Evolutionary conservation across 1,284 basidiomycete genomes (phyloP), one percentile per base, ranked within the genome.

Genomic region (Pterula multifida): DNA sequence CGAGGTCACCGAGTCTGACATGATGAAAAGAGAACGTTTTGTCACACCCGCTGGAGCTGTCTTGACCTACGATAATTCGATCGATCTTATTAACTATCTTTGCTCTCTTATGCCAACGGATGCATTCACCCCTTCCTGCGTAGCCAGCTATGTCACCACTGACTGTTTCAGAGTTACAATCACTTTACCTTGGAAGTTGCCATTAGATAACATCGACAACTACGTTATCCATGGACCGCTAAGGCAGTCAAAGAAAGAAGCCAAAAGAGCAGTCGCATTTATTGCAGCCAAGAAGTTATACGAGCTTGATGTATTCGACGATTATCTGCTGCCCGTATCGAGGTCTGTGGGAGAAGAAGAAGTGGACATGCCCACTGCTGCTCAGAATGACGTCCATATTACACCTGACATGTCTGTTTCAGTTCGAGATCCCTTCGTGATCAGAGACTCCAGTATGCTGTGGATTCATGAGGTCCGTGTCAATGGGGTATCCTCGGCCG

Each of bases 211-310:
- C 0, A 61, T 68, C 0, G 63, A 73, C 32, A 65, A 77, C 49
- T 71, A 84, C 2, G 62, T 68, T 3, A 81, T 76, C 54, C 59
- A 63, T 9, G 87, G 88, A 0, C 78, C 79, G 1, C 52, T 55
- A 6, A 76, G 75, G 52, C 66, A 68, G 26, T 78, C 83, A 9
- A 90, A 90, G 62, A 80, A 75, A 55, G 85, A 87, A 59, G 88
- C 90, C 1, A 88, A 81, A 59, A 79, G 87, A 15, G 81, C 84
- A 1, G 88, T 78, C 6, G 85, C 88, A 0, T 92, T 89, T 60
- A 63, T 76, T 52, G 86, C 84, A 1, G 84, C 87, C 22, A 79
- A 76, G 55, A 67, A 70, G 2, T 68, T 93, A 19, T 75, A 82
- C 55, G 67, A 69, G 35, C 66, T 87, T n/a, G 75, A 81, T 45